Base-by-base conservation (phyloP, 2,329 filamentous ascomycete genomes). In the Aspergillus sojae region DNA sequence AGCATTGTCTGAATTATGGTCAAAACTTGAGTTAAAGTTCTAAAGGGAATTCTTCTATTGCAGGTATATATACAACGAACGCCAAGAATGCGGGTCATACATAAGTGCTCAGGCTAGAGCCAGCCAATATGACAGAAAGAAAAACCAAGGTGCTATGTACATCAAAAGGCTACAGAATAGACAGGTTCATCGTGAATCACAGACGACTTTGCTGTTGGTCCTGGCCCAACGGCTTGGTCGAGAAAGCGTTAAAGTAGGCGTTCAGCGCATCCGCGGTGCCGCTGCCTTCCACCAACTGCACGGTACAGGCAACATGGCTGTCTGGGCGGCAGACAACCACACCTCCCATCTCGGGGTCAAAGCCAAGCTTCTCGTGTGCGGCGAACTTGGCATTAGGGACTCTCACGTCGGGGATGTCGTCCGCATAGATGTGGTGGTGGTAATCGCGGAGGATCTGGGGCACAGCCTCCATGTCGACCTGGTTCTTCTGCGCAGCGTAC, bases 321-420 rank as follows among this genome's bases (percentile, higher is more conserved):
- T 97, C 93, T 0, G 94, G 93, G 52, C 93, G 82, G 9, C 96
- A 91, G 11, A 97, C 90, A 1, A 96, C 89, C 2, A 97, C 86
- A 62, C 90, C 93, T 12, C 93, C 93, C 65, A 82, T 85, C 65
- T 91, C 87, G 72, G 90, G 82, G 67, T 90, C 86, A 30, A 97
- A 77, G 0, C 94, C 94, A 84, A 96, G 90, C 84, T 96, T 97
- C 48, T 89, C 89, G 77, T 97, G 94, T 5, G 92, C 92, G 3
- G 91, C 84, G 5, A 90, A 92, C 69, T 83, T 84, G 1, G 91
- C 89, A 23, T 89, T 82, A 0, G 90, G 88, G 0, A 92, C 89
- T 7, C 87, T 83, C 50, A 85, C 82, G 74, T 95, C 91, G 81
- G 87, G 89, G 55, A 91, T 84, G 77, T 97, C 93, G 71, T 97